A percentile compares a stretch with the other conserved stretches of the same genome.
phyloP scores from a whole-genome alignment of 306 rosid species.

The Vigna radiata region DNA sequence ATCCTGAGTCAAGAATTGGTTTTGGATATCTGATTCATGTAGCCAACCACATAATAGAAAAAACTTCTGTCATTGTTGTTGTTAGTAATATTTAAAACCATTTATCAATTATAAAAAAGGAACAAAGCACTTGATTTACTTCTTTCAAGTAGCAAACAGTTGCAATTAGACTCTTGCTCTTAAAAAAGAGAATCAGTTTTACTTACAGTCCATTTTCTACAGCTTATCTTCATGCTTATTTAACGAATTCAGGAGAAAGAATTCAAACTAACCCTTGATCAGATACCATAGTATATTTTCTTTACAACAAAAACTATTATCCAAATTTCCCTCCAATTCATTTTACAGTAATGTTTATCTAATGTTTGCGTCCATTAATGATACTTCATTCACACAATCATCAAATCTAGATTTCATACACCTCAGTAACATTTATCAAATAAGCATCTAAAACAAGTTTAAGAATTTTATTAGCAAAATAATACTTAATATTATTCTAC shows the following conservation, averaged over 20 bases:
- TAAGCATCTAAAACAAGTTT: constrained; percentile 14
- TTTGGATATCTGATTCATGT: background rate
- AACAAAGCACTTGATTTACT: background rate
- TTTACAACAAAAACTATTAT: background rate
- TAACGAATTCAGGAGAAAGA: constrained; percentile 32
- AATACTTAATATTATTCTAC: constrained; percentile 31
- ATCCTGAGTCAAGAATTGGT: background rate
- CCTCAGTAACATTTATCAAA: constrained; percentile 28
- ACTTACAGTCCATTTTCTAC: background rate
- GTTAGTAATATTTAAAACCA: background rate
- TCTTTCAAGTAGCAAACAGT: background rate
- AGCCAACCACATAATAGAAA: no score
- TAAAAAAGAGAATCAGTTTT: background rate
- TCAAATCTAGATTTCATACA: constrained; percentile 30
- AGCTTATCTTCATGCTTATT: background rate
- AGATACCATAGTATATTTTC: constrained; percentile 7
- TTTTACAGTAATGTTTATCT: constrained; percentile 3
- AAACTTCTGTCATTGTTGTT: background rate
- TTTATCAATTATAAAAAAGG: background rate
- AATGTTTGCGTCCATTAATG: constrained; percentile 7
- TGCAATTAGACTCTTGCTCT: background rate
- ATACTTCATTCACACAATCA: constrained; percentile 15
- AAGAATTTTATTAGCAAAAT: background rate
- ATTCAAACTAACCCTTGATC: constrained; percentile 25
- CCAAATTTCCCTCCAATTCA: constrained; percentile 1